Percentiles rank a stretch among this genome's conserved stretches.
phyloP scores from a whole-genome alignment of 768 basidiomycete species.

The Lactarius indigo region DNA sequence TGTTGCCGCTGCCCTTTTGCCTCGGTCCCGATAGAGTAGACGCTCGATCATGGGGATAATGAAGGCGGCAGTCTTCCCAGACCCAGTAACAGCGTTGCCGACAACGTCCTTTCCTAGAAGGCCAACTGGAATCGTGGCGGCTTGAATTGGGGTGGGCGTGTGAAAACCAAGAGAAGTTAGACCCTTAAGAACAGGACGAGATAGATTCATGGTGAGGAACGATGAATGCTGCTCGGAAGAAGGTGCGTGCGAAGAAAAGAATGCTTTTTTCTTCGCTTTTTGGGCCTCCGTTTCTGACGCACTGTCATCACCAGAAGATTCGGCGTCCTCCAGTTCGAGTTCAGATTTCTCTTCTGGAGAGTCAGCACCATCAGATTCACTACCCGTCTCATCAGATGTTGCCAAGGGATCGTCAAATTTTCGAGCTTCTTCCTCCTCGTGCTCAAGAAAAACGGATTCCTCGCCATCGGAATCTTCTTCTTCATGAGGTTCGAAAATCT shows the following conservation, averaged over 20 bases:
- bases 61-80: slow-evolving; percentile 98
- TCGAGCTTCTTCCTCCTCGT: slow-evolving; percentile 39
- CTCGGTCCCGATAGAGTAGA: slow-evolving; percentile 85
- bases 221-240: slow-evolving; percentile 59
- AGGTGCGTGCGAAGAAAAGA: slow-evolving; percentile 63
- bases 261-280: slow-evolving; percentile 76
- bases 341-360: slow-evolving; percentile 29
- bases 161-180: slow-evolving; percentile 76
- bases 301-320: slow-evolving; percentile 56
- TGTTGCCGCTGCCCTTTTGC: slow-evolving; percentile 79
- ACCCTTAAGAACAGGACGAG: slow-evolving; percentile 89
- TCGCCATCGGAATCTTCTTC: slow-evolving; percentile 30
- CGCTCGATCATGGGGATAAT: slow-evolving; percentile 93
- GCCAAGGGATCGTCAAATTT: slow-evolving; percentile 24
- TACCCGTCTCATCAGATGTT: slow-evolving; percentile 22
- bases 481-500: slow-evolving; percentile 25
- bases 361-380: slow-evolving; percentile 26
- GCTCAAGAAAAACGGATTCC: slow-evolving; percentile 32
- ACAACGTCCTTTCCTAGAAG: slow-evolving; percentile 95
- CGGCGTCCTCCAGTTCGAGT: slow-evolving; percentile 36
- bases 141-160: slow-evolving; percentile 94
- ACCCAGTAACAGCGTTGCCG: slow-evolving; percentile 93
- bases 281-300: slow-evolving; percentile 58
- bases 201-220: slow-evolving; percentile 92
- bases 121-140: slow-evolving; percentile 89